These are phyloP conservation scores for Parachlorella kessleri DNA, from an alignment of 139 green algal genomes.

Conservation along the genomic window DNA sequence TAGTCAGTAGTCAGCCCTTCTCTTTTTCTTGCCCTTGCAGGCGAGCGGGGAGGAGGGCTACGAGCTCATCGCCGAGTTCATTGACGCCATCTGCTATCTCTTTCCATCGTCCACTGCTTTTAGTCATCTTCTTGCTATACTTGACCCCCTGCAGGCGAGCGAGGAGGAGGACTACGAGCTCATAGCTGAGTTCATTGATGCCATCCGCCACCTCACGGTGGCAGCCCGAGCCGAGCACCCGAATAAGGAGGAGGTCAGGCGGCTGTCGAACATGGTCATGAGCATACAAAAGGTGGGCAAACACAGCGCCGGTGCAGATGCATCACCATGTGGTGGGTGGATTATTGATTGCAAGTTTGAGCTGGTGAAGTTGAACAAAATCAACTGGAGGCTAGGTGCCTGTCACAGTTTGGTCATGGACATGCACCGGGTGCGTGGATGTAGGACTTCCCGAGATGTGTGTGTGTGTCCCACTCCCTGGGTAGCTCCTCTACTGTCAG, in stretches of 20 bases:
- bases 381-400: too few species aligned
- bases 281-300: conserved; percentile 18
- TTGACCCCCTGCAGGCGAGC: too few species aligned
- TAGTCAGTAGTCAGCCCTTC: too few species aligned
- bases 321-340: background rate
- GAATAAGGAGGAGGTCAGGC: conserved; percentile 26
- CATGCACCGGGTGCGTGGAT: background rate
- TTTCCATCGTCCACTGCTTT: too few species aligned
- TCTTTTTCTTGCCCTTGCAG: too few species aligned
- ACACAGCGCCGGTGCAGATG: background rate
- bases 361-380: too few species aligned
- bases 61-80: conserved; percentile 33
- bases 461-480: background rate
- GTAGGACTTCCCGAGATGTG: background rate
- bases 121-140: too few species aligned
- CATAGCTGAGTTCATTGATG: conserved; percentile 38
- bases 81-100: conserved; percentile 40
- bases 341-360: background rate
- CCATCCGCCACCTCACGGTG: conserved; percentile 33
- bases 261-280: conserved; percentile 25
- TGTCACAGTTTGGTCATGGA: background rate
- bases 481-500: too few species aligned
- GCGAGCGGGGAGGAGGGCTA: too few species aligned
- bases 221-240: conserved; percentile 12
- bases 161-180: conserved; percentile 34